Evolutionary conservation across 495 filamentous ascomycete species (phyloP).

Genomic region (Penicillium waksmanii): DNA sequence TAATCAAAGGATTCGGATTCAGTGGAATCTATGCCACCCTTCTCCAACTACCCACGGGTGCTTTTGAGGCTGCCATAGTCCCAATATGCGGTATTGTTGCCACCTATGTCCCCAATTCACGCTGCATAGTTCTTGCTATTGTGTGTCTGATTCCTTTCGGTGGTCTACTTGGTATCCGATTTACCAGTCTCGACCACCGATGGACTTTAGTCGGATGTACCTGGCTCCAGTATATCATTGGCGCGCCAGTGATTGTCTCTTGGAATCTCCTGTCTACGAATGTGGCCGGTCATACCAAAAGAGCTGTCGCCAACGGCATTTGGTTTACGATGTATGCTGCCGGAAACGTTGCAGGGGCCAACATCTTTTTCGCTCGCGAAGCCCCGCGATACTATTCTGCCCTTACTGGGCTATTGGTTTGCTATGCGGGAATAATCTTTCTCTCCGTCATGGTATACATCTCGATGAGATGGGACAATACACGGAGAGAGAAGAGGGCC

Average conservation of each 20-base stretch:
- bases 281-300: slow-evolving; percentile 69
- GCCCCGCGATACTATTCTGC: slow-evolving; percentile 43
- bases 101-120: slow-evolving; percentile 44
- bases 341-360: slow-evolving; percentile 50
- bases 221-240: slow-evolving; percentile 53
- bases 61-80: slow-evolving; percentile 44
- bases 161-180: slow-evolving; percentile 48
- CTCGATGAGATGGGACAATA: slow-evolving; percentile 36
- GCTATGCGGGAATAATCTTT: slow-evolving; percentile 41
- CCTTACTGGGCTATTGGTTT: slow-evolving; percentile 35
- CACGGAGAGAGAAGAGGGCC: slow-evolving; percentile 26
- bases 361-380: slow-evolving; percentile 44
- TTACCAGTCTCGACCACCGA: slow-evolving; percentile 46
- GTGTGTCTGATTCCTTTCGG: slow-evolving; percentile 40
- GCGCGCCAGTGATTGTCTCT: slow-evolving; percentile 54
- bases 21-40: slow-evolving; percentile 43
- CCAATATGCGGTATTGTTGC: slow-evolving; percentile 43
- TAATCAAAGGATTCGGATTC: slow-evolving; percentile 52
- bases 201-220: slow-evolving; percentile 56
- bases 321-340: slow-evolving; percentile 43
- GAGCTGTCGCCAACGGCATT: slow-evolving; percentile 49
- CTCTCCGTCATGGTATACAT: slow-evolving; percentile 27
- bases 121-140: slow-evolving; percentile 43
- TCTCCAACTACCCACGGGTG: slow-evolving; percentile 51
- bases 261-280: slow-evolving; percentile 63